Conservation (phyloP, 2,329 filamentous ascomycete species). For the Colletotrichum lentis region DNA sequence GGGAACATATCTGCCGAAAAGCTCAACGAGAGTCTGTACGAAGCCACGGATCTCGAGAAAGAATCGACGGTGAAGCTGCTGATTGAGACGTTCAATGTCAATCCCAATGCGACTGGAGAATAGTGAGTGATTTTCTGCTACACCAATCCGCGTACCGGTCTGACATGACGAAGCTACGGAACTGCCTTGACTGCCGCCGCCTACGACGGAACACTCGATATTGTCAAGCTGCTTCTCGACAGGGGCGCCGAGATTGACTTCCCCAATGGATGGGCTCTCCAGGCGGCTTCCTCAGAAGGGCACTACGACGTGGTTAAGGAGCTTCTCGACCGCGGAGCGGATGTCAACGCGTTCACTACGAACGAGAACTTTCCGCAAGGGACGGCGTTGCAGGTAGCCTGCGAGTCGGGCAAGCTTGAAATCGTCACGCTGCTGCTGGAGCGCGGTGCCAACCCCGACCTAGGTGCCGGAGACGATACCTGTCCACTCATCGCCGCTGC, state of each 20-base stretch:
- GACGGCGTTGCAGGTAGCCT: slow-evolving; percentile 53
- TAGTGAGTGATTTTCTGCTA: slow-evolving; percentile 44
- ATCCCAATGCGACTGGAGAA: slow-evolving; percentile 50
- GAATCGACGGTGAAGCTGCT: slow-evolving; percentile 49
- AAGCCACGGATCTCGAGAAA: slow-evolving; percentile 52
- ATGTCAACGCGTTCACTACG: slow-evolving; percentile 28
- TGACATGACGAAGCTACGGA: slow-evolving; percentile 43
- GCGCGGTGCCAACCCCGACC: slow-evolving; percentile 49
- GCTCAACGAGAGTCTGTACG: slow-evolving; percentile 48
- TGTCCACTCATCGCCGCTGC: slow-evolving; percentile 51
- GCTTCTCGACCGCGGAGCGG: slow-evolving; percentile 47
- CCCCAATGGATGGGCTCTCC: slow-evolving; percentile 49
- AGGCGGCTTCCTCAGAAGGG: slow-evolving; percentile 49
- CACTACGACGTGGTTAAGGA: slow-evolving; percentile 48
- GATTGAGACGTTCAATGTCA: slow-evolving; percentile 46
- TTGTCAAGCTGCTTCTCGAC: slow-evolving; percentile 32
- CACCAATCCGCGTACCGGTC: background rate
- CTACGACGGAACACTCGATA: slow-evolving; percentile 47
- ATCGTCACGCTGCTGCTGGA: slow-evolving; percentile 51
- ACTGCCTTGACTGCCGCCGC: slow-evolving; percentile 51
- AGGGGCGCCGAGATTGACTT: slow-evolving; percentile 43
- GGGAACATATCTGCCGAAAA: slow-evolving; percentile 46
- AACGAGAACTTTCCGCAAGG: slow-evolving; percentile 39
- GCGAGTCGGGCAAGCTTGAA: slow-evolving; percentile 46
- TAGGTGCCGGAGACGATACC: slow-evolving; percentile 46